Base-by-base conservation (phyloP, 2,329 filamentous ascomycete genomes). In the Botryotinia narcissicola region DNA sequence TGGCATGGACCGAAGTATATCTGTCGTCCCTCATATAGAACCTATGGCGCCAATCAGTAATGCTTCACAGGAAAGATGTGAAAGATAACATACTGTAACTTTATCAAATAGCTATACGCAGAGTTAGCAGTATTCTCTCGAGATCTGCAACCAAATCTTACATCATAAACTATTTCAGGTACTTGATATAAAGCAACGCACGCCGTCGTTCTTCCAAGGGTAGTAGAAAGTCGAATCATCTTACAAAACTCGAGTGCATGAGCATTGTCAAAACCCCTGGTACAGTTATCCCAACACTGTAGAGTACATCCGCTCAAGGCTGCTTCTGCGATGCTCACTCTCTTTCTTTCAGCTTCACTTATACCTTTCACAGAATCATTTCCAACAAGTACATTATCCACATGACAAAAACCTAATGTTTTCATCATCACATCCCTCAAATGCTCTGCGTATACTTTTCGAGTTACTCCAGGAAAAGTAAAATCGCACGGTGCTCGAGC, bases 311-410 rank as follows among this genome's bases (percentile, higher is more conserved):
- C 90, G 85, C 80, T 93, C 90, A 46, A 90, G 90, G 37, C 91
- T 91, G 91, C 93, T 82, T 95, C 93, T 1, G 91, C 91, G 75
- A 95, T 94, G 37, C 90, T 91, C 9, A 94, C 92, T 79, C 92
- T 91, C 81, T 95, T 95, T 46, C 93, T 85, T 83, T 96, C 93
- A 72, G 93, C 93, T 77, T 93, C 93, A 68, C 90, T 93, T 0
- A 95, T 91, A 80, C 93, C 93, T 63, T 92, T 88, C 9, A 90
- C 87, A 78, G 83, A 86, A 7, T 93, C 91, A 74, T 93, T 90
- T 25, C 92, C 92, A 14, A 95, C 91, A 76, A 89, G 91, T 18
- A 92, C 94, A 74, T 90, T 87, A 78, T 91, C 85, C 0, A 91
- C 92, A 78, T 94, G 91, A 59, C 88, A 88, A 44, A 94, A 87